Conservation (phyloP, 345 rosid species). For the Eucalyptus virginea region DNA sequence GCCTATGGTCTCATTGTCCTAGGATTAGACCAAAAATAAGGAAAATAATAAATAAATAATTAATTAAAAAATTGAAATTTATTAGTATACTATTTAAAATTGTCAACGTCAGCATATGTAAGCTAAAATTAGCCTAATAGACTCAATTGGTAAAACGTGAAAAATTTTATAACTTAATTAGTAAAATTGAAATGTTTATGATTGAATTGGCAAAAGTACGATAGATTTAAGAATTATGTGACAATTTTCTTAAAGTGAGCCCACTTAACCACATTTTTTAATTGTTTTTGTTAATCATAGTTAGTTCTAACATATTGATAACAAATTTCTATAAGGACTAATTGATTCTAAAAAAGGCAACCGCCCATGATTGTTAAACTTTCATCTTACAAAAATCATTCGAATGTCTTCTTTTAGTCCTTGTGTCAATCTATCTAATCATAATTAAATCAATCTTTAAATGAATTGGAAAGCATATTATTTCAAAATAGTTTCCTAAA, state of each 20-base stretch:
- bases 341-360: neutral
- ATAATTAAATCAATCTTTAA: neutral
- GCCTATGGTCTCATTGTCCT: neutral
- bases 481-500: neutral
- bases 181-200: too few relatives aligned
- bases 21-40: neutral
- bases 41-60: too few relatives aligned
- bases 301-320: neutral
- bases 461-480: neutral
- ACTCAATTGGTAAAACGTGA: fast-evolving
- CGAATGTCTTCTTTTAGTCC: neutral
- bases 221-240: neutral
- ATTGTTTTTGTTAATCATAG: neutral
- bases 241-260: neutral
- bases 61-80: too few relatives aligned
- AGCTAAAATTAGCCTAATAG: neutral
- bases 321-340: neutral
- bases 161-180: too few relatives aligned
- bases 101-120: too few relatives aligned
- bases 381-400: neutral
- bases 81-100: neutral
- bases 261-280: neutral
- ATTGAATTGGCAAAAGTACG: too few relatives aligned
- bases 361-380: neutral
- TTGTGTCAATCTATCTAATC: neutral